A percentile compares a stretch with the other conserved stretches of the same genome.
phyloP scores from a whole-genome alignment of 768 basidiomycete species.

The Mycena floridula region DNA sequence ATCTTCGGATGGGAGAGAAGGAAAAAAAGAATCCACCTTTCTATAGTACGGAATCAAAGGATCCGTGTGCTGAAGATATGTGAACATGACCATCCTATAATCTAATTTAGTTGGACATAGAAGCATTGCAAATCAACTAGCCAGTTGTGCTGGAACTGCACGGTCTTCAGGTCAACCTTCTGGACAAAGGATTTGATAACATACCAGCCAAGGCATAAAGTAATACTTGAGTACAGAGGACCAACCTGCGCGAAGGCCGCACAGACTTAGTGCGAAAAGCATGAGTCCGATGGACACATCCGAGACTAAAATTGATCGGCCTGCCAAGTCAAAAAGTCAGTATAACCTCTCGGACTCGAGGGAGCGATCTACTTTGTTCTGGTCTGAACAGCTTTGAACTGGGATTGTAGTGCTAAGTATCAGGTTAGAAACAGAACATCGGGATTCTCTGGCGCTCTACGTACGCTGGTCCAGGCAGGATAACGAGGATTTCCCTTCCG shows the following conservation, averaged over 20 bases:
- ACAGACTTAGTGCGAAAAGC: conserved; percentile 26
- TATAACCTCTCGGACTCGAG: conserved; percentile 5
- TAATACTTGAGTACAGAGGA: conserved; percentile 32
- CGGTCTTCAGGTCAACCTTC: no score
- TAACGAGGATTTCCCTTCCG: conserved; percentile 41
- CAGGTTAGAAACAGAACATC: background rate
- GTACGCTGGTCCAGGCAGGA: conserved; percentile 36
- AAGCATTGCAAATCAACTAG: conserved; percentile 9
- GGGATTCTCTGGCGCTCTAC: conserved; percentile 8
- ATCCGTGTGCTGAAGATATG: conserved; percentile 58
- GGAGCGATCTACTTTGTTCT: conserved; percentile 37
- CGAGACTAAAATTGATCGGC: conserved; percentile 31
- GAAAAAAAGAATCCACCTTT: conserved; percentile 4
- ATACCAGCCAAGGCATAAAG: conserved; percentile 44
- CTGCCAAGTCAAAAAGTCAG: conserved; percentile 12
- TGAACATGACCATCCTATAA: conserved; percentile 53
- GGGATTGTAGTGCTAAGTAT: conserved; percentile 34
- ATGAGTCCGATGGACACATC: conserved; percentile 35
- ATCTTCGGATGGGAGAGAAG: no score
- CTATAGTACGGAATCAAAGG: conserved; percentile 56
- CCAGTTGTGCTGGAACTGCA: conserved; percentile 42
- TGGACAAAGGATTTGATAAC: conserved; percentile 11
- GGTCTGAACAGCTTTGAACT: conserved; percentile 40
- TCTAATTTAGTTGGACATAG: conserved; percentile 2
- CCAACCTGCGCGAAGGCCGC: conserved; percentile 24